phyloP scores from a whole-genome alignment of 208 protist genomes.

The Borovskyia barvae region DNA sequence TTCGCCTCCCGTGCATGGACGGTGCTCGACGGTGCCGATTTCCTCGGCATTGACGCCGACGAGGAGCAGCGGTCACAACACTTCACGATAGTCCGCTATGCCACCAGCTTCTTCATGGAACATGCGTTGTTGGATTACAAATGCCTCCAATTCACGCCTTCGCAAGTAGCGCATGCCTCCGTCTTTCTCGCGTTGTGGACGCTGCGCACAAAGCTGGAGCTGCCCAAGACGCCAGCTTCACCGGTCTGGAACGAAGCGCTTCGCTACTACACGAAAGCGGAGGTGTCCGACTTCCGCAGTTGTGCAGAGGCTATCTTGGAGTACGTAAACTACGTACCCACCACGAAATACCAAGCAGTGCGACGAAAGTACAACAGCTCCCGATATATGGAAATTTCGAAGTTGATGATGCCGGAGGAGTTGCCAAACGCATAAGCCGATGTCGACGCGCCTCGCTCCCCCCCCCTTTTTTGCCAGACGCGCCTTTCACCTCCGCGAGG shows the following conservation, averaged over 20 bases:
- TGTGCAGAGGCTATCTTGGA: conserved; percentile 83
- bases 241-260: conserved; percentile 64
- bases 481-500: too few species aligned
- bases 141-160: conserved; percentile 92
- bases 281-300: conserved; percentile 59
- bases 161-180: conserved; percentile 89
- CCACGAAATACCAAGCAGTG: conserved; percentile 85
- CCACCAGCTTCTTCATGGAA: conserved; percentile 86
- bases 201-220: conserved; percentile 47
- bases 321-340: conserved; percentile 74
- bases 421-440: too few species aligned
- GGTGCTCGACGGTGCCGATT: conserved; percentile 67
- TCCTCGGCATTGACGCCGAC: conserved; percentile 25
- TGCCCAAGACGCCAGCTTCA: conserved; percentile 8
- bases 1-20: conserved; percentile 83
- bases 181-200: conserved; percentile 88
- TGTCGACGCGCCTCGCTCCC: too few species aligned
- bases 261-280: conserved; percentile 64
- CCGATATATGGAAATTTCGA: conserved; percentile 76
- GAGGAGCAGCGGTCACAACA: conserved; percentile 39
- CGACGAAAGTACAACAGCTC: conserved; percentile 84
- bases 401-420: conserved; percentile 64
- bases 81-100: conserved; percentile 48
- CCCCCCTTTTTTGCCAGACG: too few species aligned
- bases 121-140: conserved; percentile 87